These are phyloP conservation scores for Globisporangium alternatum DNA, from an alignment of 352 stramenopile genomes.

Conservation along the genomic window DNA sequence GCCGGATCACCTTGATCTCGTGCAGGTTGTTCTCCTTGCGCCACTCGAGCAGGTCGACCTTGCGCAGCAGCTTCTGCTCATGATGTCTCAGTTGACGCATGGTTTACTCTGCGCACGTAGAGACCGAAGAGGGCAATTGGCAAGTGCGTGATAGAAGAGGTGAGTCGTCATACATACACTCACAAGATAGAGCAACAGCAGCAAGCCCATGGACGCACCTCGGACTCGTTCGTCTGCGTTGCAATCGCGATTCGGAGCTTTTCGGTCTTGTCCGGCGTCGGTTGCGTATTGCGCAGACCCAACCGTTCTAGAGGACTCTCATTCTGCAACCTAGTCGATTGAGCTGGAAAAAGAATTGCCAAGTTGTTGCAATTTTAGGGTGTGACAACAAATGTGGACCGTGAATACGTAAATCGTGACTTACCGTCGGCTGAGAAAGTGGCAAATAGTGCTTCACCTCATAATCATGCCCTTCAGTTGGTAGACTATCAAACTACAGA, in stretches of 20 bases:
- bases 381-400: too few relatives aligned
- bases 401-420: too few relatives aligned
- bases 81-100: slow-evolving; percentile 95
- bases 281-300: slow-evolving; percentile 9
- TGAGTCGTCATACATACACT: neutral
- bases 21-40: slow-evolving; percentile 98
- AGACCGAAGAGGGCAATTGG: neutral
- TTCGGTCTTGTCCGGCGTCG: neutral
- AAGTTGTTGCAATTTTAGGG: neutral
- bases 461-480: too few relatives aligned
- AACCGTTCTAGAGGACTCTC: slow-evolving; percentile 9
- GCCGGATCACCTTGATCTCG: slow-evolving; percentile 97
- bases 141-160: neutral
- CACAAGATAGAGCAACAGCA: neutral
- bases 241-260: slow-evolving; percentile 6
- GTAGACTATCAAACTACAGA: too few relatives aligned
- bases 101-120: neutral
- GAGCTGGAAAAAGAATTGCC: too few relatives aligned
- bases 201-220: neutral
- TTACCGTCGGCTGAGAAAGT: too few relatives aligned
- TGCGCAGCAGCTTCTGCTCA: slow-evolving; percentile 99
- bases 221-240: slow-evolving; percentile 2
- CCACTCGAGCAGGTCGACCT: slow-evolving; percentile 99
- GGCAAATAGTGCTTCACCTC: too few relatives aligned
- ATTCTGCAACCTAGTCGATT: slow-evolving; percentile 1